phyloP scores from a whole-genome alignment of 1,284 basidiomycete species.

The Mycocalia duriaeana region DNA sequence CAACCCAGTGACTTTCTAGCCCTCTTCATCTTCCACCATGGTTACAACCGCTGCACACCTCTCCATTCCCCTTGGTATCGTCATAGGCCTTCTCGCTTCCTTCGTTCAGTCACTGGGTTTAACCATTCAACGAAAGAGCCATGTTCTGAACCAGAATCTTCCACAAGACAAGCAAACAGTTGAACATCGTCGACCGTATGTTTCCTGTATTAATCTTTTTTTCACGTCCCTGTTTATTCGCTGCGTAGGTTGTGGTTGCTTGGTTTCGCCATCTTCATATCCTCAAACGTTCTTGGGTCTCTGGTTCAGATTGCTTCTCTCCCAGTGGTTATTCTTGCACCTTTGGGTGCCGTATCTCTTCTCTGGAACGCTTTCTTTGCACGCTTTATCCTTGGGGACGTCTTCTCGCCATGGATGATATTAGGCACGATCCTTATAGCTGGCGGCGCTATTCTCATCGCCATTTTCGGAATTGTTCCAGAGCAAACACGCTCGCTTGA shows the following conservation, averaged over 20 bases:
- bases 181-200: constrained; percentile 77
- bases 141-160: constrained; percentile 78
- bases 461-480: constrained; percentile 89
- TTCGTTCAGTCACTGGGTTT: constrained; percentile 89
- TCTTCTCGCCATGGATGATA: constrained; percentile 82
- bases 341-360: constrained; percentile 88
- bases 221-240: background rate
- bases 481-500: constrained; percentile 87
- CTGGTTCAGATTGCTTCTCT: constrained; percentile 93
- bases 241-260: constrained; percentile 69
- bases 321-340: constrained; percentile 88
- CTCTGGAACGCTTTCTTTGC: constrained; percentile 96
- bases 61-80: constrained; percentile 42
- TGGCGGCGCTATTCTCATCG: constrained; percentile 85
- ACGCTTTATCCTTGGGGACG: constrained; percentile 79
- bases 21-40: too few relatives aligned
- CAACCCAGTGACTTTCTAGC: too few relatives aligned
- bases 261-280: constrained; percentile 82
- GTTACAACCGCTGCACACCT: too few relatives aligned
- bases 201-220: constrained; percentile 15
- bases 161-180: constrained; percentile 60
- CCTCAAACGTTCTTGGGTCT: constrained; percentile 89
- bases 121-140: constrained; percentile 93
- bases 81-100: constrained; percentile 80
- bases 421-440: constrained; percentile 86